Evolutionary conservation across 1,139 yeast genomes (phyloP).

Genomic region (Taphrina communis): DNA sequence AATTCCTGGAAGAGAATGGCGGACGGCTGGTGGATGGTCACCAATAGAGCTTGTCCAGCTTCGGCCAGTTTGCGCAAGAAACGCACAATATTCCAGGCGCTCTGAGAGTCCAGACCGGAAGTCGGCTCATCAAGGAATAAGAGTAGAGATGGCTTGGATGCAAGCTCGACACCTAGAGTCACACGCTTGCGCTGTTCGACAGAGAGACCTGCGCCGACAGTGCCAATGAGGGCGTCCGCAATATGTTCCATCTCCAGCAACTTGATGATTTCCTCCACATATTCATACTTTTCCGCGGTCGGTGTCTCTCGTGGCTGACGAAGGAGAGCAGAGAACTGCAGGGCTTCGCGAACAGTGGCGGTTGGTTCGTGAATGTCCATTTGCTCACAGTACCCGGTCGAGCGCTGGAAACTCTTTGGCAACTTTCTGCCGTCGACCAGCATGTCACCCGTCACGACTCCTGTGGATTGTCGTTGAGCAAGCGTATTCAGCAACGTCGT

Average conservation of each 20-base stretch:
- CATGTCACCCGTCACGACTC: conserved; percentile 69
- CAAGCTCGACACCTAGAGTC: conserved; percentile 76
- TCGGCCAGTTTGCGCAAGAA: conserved; percentile 65
- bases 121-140: conserved; percentile 82
- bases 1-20: conserved; percentile 63
- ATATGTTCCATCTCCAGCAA: conserved; percentile 77
- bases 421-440: conserved; percentile 64
- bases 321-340: conserved; percentile 71
- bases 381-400: conserved; percentile 71
- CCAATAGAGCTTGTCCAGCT: conserved; percentile 70
- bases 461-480: conserved; percentile 65
- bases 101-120: conserved; percentile 81
- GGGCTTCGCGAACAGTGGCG: conserved; percentile 77
- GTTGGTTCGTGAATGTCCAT: conserved; percentile 68
- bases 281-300: conserved; percentile 49
- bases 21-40: conserved; percentile 82
- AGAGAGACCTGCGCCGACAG: conserved; percentile 72
- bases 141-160: conserved; percentile 72
- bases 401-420: conserved; percentile 62
- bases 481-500: conserved; percentile 67
- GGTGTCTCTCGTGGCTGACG: conserved; percentile 56
- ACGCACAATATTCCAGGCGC: conserved; percentile 71
- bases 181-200: conserved; percentile 89
- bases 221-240: conserved; percentile 77
- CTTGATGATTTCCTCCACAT: conserved; percentile 64